Evolutionary conservation across 2,329 filamentous ascomycete species (phyloP).

Genomic region (Fusarium caatingaense): DNA sequence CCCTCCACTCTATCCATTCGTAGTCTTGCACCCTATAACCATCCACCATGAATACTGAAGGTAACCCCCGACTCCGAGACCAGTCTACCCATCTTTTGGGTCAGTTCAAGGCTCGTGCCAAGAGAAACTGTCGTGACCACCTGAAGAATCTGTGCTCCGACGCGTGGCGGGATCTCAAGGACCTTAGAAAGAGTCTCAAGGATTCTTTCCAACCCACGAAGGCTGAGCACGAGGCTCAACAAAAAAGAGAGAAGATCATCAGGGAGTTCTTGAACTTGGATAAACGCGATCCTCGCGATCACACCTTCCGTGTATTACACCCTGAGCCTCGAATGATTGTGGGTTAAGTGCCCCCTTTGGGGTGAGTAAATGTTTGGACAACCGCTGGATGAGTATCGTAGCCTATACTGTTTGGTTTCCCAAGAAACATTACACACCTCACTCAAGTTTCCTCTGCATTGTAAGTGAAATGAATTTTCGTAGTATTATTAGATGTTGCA

Average conservation of each 20-base stretch:
- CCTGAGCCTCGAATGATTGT: neutral
- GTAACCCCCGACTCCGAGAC: neutral
- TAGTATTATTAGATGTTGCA: neutral
- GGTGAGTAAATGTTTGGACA: conserved; percentile 13
- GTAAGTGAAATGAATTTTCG: neutral
- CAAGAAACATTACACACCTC: neutral
- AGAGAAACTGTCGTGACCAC: neutral
- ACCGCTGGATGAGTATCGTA: neutral
- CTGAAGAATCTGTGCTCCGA: neutral
- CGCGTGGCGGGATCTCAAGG: neutral
- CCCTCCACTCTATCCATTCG: neutral
- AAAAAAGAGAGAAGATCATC: neutral
- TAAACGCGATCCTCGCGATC: neutral
- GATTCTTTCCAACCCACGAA: neutral
- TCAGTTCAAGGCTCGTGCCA: rapidly evolving
- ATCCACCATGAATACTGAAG: neutral
- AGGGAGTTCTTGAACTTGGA: neutral
- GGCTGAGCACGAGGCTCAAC: neutral
- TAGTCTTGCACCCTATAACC: neutral
- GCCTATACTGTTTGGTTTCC: neutral
- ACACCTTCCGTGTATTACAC: neutral
- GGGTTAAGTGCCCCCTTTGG: neutral
- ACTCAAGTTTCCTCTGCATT: neutral
- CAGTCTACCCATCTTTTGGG: neutral
- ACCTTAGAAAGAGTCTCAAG: neutral